Evolutionary conservation across 2,329 filamentous ascomycete species (phyloP).

Genomic region (Ophiocordyceps unilateralis): DNA sequence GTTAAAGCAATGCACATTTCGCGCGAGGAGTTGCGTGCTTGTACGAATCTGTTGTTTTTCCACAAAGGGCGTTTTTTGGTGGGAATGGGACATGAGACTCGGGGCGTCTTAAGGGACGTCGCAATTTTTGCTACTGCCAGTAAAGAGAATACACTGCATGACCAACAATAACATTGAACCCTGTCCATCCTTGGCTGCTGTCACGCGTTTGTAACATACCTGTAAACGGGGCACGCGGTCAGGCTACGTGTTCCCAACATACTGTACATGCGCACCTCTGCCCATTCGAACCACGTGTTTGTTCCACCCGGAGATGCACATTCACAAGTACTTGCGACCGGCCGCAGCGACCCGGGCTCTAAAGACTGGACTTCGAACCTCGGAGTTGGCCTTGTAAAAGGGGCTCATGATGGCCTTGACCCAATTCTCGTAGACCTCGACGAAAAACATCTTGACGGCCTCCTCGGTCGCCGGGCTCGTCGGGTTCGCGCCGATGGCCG

Average conservation of each 20-base stretch:
- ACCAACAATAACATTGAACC: not conserved
- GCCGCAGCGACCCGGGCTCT: slow-evolving; percentile 65
- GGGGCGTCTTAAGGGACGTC: slow-evolving; percentile 17
- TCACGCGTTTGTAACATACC: no score
- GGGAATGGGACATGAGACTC: slow-evolving; percentile 12
- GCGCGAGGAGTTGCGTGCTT: not conserved
- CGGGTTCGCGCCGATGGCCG: slow-evolving; percentile 68
- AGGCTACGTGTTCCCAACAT: no score
- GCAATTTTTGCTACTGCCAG: not conserved
- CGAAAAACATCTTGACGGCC: slow-evolving; percentile 86
- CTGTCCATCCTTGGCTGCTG: not conserved
- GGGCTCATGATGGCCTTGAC: slow-evolving; percentile 95
- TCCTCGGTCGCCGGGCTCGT: slow-evolving; percentile 85
- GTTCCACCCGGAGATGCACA: no score
- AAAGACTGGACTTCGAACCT: slow-evolving; percentile 77
- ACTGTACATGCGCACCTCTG: no score
- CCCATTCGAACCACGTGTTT: no score
- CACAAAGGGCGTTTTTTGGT: slow-evolving; percentile 11
- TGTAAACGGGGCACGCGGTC: no score
- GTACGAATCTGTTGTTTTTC: not conserved
- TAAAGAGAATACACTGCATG: slow-evolving; percentile 6
- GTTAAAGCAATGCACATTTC: slow-evolving; percentile 35
- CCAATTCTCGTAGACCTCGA: slow-evolving; percentile 91
- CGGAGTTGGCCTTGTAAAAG: slow-evolving; percentile 76
- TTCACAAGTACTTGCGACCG: slow-evolving; percentile 78